Conservation (phyloP, 192 early-diverging fungal genomes). For the Diversispora epigaea region DNA sequence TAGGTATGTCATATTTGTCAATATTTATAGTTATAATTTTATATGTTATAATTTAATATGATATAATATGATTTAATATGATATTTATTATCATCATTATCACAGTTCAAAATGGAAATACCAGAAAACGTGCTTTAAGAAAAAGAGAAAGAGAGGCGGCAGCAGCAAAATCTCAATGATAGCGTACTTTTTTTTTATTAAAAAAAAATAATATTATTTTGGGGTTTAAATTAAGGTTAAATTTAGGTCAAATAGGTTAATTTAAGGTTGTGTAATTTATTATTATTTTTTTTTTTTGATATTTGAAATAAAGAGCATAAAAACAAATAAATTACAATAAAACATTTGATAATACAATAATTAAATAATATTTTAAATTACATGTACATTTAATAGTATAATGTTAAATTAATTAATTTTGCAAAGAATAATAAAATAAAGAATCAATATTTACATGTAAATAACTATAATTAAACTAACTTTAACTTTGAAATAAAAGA, state of each 20-base stretch:
- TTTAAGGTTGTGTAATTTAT: background rate
- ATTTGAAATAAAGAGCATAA: no score
- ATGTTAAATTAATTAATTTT: no score
- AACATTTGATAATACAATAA: no score
- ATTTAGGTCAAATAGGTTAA: background rate
- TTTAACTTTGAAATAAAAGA: no score
- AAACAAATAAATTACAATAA: no score
- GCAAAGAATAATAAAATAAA: no score
- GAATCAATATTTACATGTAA: no score
- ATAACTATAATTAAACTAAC: no score
- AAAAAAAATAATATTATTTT: background rate
- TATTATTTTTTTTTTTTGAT: no score
- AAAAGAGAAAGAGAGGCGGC: conserved; percentile 68
- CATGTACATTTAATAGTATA: no score
- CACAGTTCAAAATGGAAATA: conserved; percentile 57
- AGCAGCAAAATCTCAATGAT: conserved; percentile 44
- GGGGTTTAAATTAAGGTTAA: background rate
- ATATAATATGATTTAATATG: background rate
- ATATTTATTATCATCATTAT: background rate
- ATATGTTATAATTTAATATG: background rate
- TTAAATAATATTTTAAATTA: no score
- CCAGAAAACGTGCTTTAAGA: conserved; percentile 69
- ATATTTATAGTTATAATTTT: background rate
- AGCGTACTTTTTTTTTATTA: conserved; percentile 13
- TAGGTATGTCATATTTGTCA: conserved; percentile 35